Percentiles rank a stretch among this genome's conserved stretches.
Evolutionary conservation across 352 stramenopile species (phyloP).

Genomic region (Globisporangium lucens): DNA sequence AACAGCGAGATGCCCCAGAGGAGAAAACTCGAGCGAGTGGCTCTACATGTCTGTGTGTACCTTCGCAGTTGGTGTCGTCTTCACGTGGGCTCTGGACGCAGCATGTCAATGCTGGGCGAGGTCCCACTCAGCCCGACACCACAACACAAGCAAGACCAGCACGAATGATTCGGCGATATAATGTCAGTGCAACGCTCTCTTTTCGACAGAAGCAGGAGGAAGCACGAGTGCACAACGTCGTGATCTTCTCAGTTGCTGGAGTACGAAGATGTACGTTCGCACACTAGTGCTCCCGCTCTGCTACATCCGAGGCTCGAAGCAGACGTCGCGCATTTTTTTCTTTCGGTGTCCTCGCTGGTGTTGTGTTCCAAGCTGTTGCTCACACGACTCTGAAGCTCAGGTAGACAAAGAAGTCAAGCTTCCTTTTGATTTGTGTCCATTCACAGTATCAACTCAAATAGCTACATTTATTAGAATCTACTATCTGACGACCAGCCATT

Average conservation of each 20-base stretch:
- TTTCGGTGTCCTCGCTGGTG: neutral
- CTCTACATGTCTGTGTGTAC: neutral
- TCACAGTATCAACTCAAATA: neutral
- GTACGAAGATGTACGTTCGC: too few relatives aligned
- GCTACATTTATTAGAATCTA: neutral
- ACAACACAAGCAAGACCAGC: neutral
- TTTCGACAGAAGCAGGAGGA: constrained; percentile 1
- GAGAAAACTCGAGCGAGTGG: neutral
- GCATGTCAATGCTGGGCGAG: neutral
- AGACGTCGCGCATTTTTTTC: neutral
- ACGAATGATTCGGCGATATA: neutral
- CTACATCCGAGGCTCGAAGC: neutral
- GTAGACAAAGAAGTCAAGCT: neutral
- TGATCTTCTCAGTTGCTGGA: neutral
- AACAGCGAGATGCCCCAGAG: neutral
- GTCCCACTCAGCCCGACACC: neutral
- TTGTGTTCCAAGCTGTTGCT: neutral
- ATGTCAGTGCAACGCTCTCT: neutral
- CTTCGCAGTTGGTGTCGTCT: neutral
- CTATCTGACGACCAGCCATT: neutral
- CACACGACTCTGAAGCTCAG: neutral
- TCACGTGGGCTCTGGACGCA: neutral
- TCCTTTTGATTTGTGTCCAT: neutral
- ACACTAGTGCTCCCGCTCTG: neutral
- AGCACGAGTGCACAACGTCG: neutral